Base-by-base conservation (phyloP, 306 rosid species). In the Carpinus viminea region DNA sequence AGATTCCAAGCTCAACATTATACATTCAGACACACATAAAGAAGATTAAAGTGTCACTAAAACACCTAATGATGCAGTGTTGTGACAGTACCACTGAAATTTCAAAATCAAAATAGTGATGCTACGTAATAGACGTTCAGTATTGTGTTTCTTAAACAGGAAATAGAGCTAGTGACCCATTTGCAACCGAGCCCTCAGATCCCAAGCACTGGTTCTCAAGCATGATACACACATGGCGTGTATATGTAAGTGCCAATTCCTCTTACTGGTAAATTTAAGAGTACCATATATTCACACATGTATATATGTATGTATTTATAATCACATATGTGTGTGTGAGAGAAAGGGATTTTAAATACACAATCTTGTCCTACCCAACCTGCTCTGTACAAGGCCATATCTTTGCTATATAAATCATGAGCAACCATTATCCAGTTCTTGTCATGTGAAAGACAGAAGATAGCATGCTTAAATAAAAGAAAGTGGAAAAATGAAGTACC, bases 401-500 rank as follows among this genome's bases (percentile, higher is more conserved):
- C 72, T 10, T 2, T 18, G 38, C 51, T 41, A 38, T 8, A 48
- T 48, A 18, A 17, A 66, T n/a, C 72, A n/a, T 17, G 15, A 46
- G 16, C 28, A 9, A 12, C 51, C 62, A 24, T 38, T 26, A 26
- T 53, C 11, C 11, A 11, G 18, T 24, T 15, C 47, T 36, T 43
- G 9, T 68, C 34, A 18, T 20, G n/a, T 26, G 55, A 28, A 13
- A 5, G 45, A 71, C 9, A 43, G 16, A 57, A 10, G 43, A 65
- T 48, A 57, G n/a, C 31, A 34, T 16, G 51, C 20, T n/a, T 11
- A 26, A 8, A 15, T 56, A 36, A 54, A 18, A 7, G 53, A 73
- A 56, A 20, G 62, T 17, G 68, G 38, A 20, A 76, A 76, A 72
- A 17, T 10, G 38, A 50, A 76, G n/a, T 85, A 89, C 93, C 93